Evolutionary conservation across 352 stramenopile genomes (phyloP), one percentile per base, ranked within the genome.

Genomic region (Phytophthora cryptogea): DNA sequence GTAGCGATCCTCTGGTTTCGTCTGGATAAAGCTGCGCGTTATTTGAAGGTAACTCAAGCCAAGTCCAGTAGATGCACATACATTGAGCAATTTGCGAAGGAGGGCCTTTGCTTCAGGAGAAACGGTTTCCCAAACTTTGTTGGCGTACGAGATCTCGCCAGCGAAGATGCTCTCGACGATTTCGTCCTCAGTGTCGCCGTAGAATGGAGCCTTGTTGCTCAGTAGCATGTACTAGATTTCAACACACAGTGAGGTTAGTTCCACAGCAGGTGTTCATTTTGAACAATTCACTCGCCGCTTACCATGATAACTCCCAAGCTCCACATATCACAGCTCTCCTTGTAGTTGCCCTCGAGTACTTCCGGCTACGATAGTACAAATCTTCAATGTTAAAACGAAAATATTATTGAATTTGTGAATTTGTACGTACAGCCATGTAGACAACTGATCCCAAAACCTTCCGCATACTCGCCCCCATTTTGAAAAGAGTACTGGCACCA

Each of bases 271-370:
- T 10, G 37, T n/a, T 37, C n/a, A 6, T 27, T 11, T 20, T 4
- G 0, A 2, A 5, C 14, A 28, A 27, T 11, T 11, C 20, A 28
- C 13, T 10, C 30, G 23, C 27, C 27, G 27, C 58, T 14, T 59
- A 89, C 82, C 83, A 92, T 94, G 54, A 92, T 88, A 16, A 94
- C 76, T 8, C 84, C 84, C 6, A 94, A 76, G 58, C 84, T 94
- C 82, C 84, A 94, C 26, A 92, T 73, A 74, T 94, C 84, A 36
- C 84, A 94, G 4, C 76, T 57, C 17, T 89, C 72, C 37, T 70
- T 89, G 63, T 91, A 91, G 57, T 89, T 81, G 8, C 81, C 81
- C 44, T 91, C 74, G 2, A 89, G 70, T 1, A 89, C 78, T 50
- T 89, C 76, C 16, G 77, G 80, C 80, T 90, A 14, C 8, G 37